Base-by-base conservation (phyloP, 75 land plant species). In the Pinus taeda region DNA sequence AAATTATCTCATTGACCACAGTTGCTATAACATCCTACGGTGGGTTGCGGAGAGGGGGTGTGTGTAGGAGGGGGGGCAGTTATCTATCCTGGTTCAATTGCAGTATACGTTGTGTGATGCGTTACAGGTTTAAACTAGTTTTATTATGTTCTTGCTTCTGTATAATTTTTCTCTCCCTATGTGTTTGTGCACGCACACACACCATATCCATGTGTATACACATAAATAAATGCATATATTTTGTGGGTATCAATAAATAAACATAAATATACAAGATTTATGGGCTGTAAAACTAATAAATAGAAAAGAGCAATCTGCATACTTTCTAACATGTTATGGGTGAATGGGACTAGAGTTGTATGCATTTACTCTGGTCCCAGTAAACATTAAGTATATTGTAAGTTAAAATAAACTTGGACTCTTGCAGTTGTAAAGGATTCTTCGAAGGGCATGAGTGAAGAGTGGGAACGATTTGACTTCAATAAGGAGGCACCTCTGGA, bases 391-490 rank as follows among this genome's bases (percentile, higher is more conserved):
- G 30, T 57, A 24, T 49, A 15, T n/a, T 56, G 6, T 29, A 74
- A 53, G 59, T 39, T 74, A n/a, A 57, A 57, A 21, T 30, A 24
- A 24, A 49, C 26, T 74, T 74, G 24, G 22, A 22, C 55, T 45
- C 30, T 83, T 71, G 57, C 83, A 96, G 98, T 86, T 79, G 79
- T 81, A 45, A 91, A 93, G 82, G 98, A 96, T 81, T 33, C 74
- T 53, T 75, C 77, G 42, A 88, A 77, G 71, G 92, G 95, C 58
- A 86, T 77, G 81, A 78, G 80, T 39, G 73, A 78, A 59, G 93
- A 91, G 70, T 96, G 98, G 98, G 98, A 96, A 71, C 81, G 98
- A 13, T 96, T 93, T 88, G 96, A 91, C 69, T 96, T 96, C 78
- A 75, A 96, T 84, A 90, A 93, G 79, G 91, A 91, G 65, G 98